Percentiles rank a stretch among this genome's conserved stretches.
Conservation (phyloP, 139 green algal genomes). For the Penium margaritaceum region DNA sequence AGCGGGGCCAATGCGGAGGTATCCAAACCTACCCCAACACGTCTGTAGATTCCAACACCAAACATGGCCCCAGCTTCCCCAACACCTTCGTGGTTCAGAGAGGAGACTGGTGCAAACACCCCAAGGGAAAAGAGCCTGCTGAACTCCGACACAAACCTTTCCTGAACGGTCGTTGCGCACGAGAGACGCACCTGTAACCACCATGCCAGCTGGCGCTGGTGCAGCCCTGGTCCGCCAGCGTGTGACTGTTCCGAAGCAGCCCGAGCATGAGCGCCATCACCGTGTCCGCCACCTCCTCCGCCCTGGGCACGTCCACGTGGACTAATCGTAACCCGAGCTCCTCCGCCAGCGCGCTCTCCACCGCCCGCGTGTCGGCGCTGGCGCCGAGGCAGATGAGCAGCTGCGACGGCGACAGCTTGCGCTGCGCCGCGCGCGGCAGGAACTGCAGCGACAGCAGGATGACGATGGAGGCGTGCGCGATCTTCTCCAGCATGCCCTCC, state of each 20-base stretch:
- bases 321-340: conserved; percentile 34
- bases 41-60: too few relatives aligned
- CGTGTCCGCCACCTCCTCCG: conserved; percentile 37
- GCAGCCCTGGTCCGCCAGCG: conserved; percentile 23
- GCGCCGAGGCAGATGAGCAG: conserved; percentile 19
- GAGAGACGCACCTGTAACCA: too few relatives aligned
- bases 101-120: too few relatives aligned
- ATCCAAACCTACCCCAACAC: too few relatives aligned
- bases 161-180: too few relatives aligned
- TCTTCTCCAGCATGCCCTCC: conserved; percentile 10
- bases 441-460: conserved; percentile 33
- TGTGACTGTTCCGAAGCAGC: conserved; percentile 27
- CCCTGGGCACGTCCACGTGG: conserved; percentile 21
- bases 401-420: conserved; percentile 7
- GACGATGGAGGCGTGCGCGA: conserved; percentile 26
- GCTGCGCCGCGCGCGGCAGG: conserved; percentile 23
- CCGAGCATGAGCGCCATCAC: conserved; percentile 36
- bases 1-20: too few relatives aligned
- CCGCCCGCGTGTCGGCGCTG: neutral
- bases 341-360: conserved; percentile 30
- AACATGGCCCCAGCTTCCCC: too few relatives aligned
- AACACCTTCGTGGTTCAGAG: too few relatives aligned
- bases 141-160: too few relatives aligned
- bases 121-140: too few relatives aligned
- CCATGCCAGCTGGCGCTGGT: conserved; percentile 14